Evolutionary conservation across 2,329 filamentous ascomycete genomes (phyloP), one percentile per base, ranked within the genome.

Genomic region (Fusarium lyarnte): DNA sequence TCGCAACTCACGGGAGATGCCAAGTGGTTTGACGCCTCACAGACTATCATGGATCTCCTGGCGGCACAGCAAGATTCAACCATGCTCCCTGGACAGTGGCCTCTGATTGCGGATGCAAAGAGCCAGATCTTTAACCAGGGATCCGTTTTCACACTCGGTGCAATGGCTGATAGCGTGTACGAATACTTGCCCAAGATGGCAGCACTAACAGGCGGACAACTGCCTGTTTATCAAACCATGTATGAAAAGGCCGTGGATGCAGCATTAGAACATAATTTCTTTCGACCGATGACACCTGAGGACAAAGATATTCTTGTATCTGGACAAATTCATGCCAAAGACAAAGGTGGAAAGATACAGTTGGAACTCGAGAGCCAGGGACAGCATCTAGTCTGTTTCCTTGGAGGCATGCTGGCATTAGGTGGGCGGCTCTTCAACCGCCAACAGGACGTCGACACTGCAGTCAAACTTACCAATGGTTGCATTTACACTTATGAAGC

Each of bases 171-270:
- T 64, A 86, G 79, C 84, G 84, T 72, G 69, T 97, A 96, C 82
- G 94, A 97, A 82, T 97, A 97, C 78, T 87, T 97, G 27, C 91
- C 97, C 80, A 97, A 97, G 85, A 96, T 97, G 93, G 96, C 91
- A 75, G 73, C 78, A 53, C 83, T 93, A 4, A 85, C 92, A 1
- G 87, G 89, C 31, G 90, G 90, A 6, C 81, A 83, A 11, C 81
- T 86, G 23, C 54, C 87, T 29, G 78, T 88, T 66, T 92, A 92
- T 77, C 83, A 84, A 49, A 82, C 79, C 42, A 88, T 93, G 84
- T 79, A 92, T 78, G 82, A 87, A 63, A 81, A 79, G 21, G 86
- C 88, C 23, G 86, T 90, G 47, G 84, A 88, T n/a, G 82, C 86
- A 1, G 87, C 86, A 4, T 87, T 87, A 49, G 79, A 87, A 51